Evolutionary conservation across 345 rosid genomes (phyloP).

Genomic region (Salix udensis): DNA sequence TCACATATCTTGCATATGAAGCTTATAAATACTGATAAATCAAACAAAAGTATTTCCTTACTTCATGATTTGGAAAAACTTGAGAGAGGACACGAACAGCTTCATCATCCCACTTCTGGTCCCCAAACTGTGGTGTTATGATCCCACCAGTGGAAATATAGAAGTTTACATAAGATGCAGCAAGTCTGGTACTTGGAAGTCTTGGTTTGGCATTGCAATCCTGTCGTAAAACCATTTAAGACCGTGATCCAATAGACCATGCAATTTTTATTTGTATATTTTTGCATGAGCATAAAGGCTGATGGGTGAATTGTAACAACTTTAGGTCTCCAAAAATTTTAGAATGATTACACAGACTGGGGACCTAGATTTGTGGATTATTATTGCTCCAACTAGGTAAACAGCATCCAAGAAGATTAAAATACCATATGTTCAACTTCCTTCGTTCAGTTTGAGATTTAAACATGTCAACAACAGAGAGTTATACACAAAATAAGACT

Average conservation of each 20-base stretch:
- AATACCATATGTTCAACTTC: neutral
- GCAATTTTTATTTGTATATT: neutral
- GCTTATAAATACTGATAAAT: neutral
- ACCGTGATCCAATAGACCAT: neutral
- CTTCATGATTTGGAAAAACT: slow-evolving; percentile 65
- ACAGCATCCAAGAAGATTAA: neutral
- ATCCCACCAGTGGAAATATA: slow-evolving; percentile 75
- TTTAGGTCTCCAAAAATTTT: neutral
- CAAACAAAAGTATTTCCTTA: slow-evolving; percentile 24
- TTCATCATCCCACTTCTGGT: slow-evolving; percentile 68
- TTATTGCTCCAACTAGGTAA: neutral
- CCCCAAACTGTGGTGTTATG: slow-evolving; percentile 77
- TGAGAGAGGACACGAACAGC: slow-evolving; percentile 65
- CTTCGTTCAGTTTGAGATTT: neutral
- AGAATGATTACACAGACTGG: neutral
- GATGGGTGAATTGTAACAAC: neutral
- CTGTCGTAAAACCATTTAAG: slow-evolving; percentile 28
- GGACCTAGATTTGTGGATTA: neutral
- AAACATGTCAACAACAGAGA: neutral
- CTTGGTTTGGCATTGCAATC: slow-evolving; percentile 63
- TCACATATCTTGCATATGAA: no score
- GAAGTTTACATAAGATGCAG: slow-evolving; percentile 79
- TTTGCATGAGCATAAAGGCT: neutral
- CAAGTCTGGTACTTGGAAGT: slow-evolving; percentile 68
- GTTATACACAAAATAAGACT: neutral